These are phyloP conservation scores for Backusella tarrabulga DNA, from an alignment of 192 early-diverging fungal genomes.

Conservation along the genomic window DNA sequence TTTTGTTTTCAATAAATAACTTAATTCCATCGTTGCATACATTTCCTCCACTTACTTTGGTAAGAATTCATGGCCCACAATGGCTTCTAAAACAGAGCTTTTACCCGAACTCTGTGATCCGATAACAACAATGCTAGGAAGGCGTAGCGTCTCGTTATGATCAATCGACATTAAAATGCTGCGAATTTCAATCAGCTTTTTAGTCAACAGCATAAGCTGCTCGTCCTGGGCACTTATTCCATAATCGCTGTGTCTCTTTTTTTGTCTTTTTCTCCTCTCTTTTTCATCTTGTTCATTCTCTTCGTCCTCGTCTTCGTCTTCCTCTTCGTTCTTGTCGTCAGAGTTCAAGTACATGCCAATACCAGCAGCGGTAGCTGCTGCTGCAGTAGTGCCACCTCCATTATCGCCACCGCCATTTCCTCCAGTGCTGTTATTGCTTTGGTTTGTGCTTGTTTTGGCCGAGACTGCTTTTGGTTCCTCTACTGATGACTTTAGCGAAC, in stretches of 20 bases:
- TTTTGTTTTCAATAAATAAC: not conserved
- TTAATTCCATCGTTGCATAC: not conserved
- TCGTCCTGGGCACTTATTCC: constrained; percentile 62
- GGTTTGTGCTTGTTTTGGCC: constrained; percentile 24
- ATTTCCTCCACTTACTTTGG: constrained; percentile 60
- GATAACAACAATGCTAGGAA: constrained; percentile 90
- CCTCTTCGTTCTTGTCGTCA: constrained; percentile 15
- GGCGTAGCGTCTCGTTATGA: constrained; percentile 68
- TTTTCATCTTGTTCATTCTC: constrained; percentile 35
- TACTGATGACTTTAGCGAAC: not conserved
- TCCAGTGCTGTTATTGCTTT: constrained; percentile 1
- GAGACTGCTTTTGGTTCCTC: constrained; percentile 24
- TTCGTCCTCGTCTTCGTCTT: not conserved
- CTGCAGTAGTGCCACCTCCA: constrained; percentile 40
- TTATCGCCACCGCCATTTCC: constrained; percentile 4
- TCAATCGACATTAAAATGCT: constrained; percentile 90
- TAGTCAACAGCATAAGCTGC: constrained; percentile 85
- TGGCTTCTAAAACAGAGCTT: constrained; percentile 83
- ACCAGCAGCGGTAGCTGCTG: constrained; percentile 39
- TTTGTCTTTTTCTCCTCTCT: constrained; percentile 46
- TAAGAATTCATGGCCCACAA: constrained; percentile 83
- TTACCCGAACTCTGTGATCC: constrained; percentile 87
- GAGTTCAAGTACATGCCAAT: constrained; percentile 18
- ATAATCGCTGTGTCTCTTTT: not conserved
- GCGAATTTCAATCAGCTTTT: constrained; percentile 92